Conservation (phyloP, 345 rosid genomes). For the Raphanus sativus region DNA sequence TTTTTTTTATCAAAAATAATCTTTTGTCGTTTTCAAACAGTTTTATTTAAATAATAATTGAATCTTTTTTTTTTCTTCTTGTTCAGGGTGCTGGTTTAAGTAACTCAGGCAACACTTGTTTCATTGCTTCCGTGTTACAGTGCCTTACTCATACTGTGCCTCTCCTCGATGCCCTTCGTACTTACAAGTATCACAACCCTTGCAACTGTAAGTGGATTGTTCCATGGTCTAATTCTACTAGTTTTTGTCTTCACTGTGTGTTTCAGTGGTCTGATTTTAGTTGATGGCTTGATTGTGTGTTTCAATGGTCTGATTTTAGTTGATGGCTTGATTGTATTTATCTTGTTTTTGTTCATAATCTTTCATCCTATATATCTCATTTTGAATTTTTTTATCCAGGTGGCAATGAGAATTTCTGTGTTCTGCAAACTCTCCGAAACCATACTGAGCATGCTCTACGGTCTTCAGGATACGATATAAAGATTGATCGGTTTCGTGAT, state of each 20-base stretch:
- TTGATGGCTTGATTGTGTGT: not conserved
- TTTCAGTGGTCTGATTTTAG: not conserved
- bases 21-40: not conserved
- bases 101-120: constrained; percentile 89
- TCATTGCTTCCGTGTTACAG: constrained; percentile 78
- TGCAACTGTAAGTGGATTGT: constrained; percentile 47
- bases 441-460: constrained; percentile 60
- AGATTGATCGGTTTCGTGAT: constrained; percentile 49
- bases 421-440: constrained; percentile 50
- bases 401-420: constrained; percentile 56
- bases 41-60: not conserved
- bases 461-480: constrained; percentile 56
- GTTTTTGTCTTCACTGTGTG: not conserved
- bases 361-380: not conserved
- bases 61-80: not conserved
- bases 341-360: not conserved
- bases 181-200: constrained; percentile 40
- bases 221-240: no score
- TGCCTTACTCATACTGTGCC: constrained; percentile 90
- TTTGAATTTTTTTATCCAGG: constrained; percentile 43
- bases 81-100: constrained; percentile 81
- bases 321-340: not conserved
- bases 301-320: not conserved
- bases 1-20: not conserved
- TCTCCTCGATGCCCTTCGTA: constrained; percentile 54